Evolutionary conservation across 352 stramenopile species (phyloP).

Genomic region (Pythium grandisporangium): DNA sequence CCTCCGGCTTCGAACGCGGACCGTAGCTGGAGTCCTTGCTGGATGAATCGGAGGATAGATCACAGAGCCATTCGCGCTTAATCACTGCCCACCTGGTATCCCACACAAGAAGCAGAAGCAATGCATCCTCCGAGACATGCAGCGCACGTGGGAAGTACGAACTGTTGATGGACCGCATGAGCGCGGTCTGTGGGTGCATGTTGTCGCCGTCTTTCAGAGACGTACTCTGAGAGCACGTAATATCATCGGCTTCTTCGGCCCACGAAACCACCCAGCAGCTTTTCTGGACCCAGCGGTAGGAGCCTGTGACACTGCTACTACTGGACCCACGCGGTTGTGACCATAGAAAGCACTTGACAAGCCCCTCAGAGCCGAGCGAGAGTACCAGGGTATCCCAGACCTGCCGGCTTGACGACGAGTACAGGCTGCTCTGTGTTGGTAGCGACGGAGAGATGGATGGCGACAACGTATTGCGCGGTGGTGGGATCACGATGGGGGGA

Average conservation of each 20-base stretch:
- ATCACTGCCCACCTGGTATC: constrained; percentile 63
- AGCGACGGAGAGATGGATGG: not conserved
- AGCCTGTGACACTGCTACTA: constrained; percentile 8
- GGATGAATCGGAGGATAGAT: constrained; percentile 22
- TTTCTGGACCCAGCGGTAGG: constrained; percentile 64
- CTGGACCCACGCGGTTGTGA: constrained; percentile 49
- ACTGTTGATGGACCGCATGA: constrained; percentile 77
- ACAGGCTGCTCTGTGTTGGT: too few relatives aligned
- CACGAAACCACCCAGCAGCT: constrained; percentile 81
- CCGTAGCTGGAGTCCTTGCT: constrained; percentile 4
- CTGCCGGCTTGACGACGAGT: not conserved
- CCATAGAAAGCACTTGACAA: constrained; percentile 79
- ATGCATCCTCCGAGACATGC: constrained; percentile 48
- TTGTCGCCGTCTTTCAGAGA: constrained; percentile 74
- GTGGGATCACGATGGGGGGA: not conserved
- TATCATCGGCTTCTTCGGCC: constrained; percentile 72
- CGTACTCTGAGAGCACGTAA: constrained; percentile 78
- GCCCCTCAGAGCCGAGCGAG: constrained; percentile 61
- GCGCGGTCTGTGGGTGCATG: constrained; percentile 68
- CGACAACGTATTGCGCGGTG: not conserved
- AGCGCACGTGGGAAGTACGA: constrained; percentile 62
- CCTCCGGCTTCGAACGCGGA: too few relatives aligned
- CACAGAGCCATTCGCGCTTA: constrained; percentile 73
- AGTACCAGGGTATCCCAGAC: constrained; percentile 70
- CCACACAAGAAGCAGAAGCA: constrained; percentile 69